Evolutionary conservation across 768 basidiomycete species (phyloP).

Genomic region (Podaxis mareebaensis): DNA sequence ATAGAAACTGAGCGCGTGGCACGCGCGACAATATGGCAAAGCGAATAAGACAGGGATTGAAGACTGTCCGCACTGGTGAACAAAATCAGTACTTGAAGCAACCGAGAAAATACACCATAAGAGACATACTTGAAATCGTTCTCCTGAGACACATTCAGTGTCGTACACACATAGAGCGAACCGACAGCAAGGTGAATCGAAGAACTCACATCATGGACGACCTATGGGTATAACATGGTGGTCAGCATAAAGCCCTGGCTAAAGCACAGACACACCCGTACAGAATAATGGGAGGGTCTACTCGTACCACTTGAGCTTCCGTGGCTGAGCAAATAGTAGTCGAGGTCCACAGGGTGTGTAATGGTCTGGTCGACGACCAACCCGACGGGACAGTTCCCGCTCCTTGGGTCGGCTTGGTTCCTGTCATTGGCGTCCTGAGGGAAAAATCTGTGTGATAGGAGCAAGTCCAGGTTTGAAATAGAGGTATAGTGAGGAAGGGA

Average conservation of each 20-base stretch:
- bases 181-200: background rate
- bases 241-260: background rate
- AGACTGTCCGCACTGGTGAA: conserved; percentile 70
- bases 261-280: conserved; percentile 24
- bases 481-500: background rate
- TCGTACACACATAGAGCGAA: too few species aligned
- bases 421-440: conserved; percentile 32
- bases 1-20: conserved; percentile 85
- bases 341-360: conserved; percentile 70
- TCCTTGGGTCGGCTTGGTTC: conserved; percentile 44
- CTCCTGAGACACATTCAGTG: too few species aligned
- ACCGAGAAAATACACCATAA: too few species aligned
- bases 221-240: conserved; percentile 24
- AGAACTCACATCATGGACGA: conserved; percentile 42
- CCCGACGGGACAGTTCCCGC: conserved; percentile 77
- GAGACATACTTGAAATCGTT: conserved; percentile 63
- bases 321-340: conserved; percentile 79
- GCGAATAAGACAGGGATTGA: conserved; percentile 66
- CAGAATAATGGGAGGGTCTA: conserved; percentile 49
- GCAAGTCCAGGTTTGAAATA: background rate
- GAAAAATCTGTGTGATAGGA: conserved; percentile 29
- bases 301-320: conserved; percentile 79
- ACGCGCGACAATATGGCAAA: conserved; percentile 81
- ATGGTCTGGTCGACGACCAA: conserved; percentile 76
- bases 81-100: too few species aligned